These are phyloP conservation scores for Ilex aquifolium DNA, from an alignment of 257 asterid genomes.

Conservation along the genomic window DNA sequence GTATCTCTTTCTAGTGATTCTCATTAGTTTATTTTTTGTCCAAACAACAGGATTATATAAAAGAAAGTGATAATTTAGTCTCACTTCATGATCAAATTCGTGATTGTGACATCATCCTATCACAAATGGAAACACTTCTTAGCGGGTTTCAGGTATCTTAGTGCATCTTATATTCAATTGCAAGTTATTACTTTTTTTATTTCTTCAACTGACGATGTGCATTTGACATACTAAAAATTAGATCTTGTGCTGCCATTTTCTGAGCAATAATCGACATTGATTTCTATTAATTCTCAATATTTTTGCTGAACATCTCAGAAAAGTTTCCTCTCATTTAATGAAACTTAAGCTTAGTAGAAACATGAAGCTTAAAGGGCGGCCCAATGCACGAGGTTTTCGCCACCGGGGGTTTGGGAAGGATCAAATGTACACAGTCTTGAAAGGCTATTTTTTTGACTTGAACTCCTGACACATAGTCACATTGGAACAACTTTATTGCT, in stretches of 20 bases:
- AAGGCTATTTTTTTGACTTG: no score
- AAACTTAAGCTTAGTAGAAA: no score
- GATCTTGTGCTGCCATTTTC: not conserved
- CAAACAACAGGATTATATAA: conserved; percentile 74
- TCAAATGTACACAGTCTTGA: no score
- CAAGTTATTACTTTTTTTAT: conserved; percentile 6
- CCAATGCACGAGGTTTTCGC: no score
- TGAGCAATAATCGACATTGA: no score
- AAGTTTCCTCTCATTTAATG: no score
- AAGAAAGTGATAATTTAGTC: conserved; percentile 94
- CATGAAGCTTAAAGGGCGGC: no score
- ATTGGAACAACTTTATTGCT: no score
- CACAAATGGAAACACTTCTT: conserved; percentile 93
- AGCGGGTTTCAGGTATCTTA: conserved; percentile 86
- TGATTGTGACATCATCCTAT: conserved; percentile 85
- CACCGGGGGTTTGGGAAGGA: no score
- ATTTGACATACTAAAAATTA: conserved; percentile 4
- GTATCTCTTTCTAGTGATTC: not conserved
- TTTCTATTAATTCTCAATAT: no score
- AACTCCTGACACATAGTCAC: no score
- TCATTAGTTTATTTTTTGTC: conserved; percentile 18
- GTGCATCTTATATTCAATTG: conserved; percentile 5
- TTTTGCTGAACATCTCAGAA: no score
- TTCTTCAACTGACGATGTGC: conserved; percentile 7
- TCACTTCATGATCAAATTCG: conserved; percentile 96